Evolutionary conservation across 257 asterid genomes (phyloP), one percentile per base, ranked within the genome.

Genomic region (Primulina eburnea): DNA sequence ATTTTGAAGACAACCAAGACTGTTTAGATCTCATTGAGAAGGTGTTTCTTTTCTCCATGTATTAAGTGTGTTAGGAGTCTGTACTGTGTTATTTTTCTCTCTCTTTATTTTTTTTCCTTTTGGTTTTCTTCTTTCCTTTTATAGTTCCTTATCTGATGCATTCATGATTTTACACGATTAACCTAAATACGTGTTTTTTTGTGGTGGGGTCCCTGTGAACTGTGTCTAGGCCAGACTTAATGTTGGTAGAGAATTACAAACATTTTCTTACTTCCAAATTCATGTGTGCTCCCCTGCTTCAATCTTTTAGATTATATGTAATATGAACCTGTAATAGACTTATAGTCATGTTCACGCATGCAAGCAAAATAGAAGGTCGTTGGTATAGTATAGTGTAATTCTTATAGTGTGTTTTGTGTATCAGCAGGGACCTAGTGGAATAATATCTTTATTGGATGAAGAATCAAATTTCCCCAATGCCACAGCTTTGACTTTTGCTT

Each of bases 1-100:
- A 93, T 62, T 93, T 90, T 79, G 88, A 79, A 74, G 99, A 90
- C 89, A 93, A 93, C 80, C 92, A 87, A 75, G 92, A 83, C 38
- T 85, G 97, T 78, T 76, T 93, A 85, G 88, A 93, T 79, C 96
- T 93, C 67, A 82, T 90, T 69, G 99, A 93, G 82, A 88, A 79
- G 89, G 87, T 82, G 73, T 53, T 72, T 69, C 70, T 65, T 32
- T 72, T 60, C 55, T 38, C 35, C 33, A 50, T 12, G 60, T 50
- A 61, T 16, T 32, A 14, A 57, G 20, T 6, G 47, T 65, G 30
- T 60, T 38, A 57, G 56, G 40, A 64, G 28, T 60, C 33, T 68
- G 43, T 32, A 7, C 21, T 28, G 30, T 62, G 20, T 50, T 29
- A 4, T 28, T 50, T 8, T 55, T 63, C 18, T 55, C 43, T 20